phyloP scores from a whole-genome alignment of 306 rosid species.

The Begonia loranthoides region DNA sequence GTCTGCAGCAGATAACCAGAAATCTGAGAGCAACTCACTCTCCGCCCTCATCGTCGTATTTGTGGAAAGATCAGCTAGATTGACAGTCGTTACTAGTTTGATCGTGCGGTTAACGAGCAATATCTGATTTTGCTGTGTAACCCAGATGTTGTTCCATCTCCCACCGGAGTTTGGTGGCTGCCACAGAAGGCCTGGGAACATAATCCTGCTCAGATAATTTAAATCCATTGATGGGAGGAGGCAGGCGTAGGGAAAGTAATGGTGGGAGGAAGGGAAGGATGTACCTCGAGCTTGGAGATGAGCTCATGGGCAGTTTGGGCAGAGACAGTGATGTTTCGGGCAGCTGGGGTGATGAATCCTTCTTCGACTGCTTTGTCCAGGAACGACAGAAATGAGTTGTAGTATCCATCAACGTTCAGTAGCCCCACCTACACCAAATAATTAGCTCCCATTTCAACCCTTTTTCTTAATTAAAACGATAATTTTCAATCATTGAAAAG shows the following conservation, averaged over 20 bases:
- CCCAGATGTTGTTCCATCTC: constrained; percentile 80
- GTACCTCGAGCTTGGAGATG: constrained; percentile 87
- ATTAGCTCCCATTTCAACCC: neutral
- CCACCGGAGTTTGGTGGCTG: constrained; percentile 60
- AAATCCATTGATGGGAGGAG: constrained; percentile 14
- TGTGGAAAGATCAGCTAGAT: constrained; percentile 1
- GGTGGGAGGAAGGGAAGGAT: neutral
- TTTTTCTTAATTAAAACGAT: neutral
- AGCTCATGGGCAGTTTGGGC: constrained; percentile 95
- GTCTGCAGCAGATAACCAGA: no score
- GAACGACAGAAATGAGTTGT: constrained; percentile 75
- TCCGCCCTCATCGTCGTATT: no score
- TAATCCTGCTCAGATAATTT: constrained; percentile 43
- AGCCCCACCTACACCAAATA: constrained; percentile 58
- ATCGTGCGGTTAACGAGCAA: constrained; percentile 44
- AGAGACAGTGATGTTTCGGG: constrained; percentile 92
- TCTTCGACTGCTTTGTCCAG: constrained; percentile 91
- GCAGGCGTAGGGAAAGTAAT: neutral
- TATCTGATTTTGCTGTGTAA: constrained; percentile 50
- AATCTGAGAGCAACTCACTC: no score
- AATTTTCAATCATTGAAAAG: no score
- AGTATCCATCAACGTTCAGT: constrained; percentile 91
- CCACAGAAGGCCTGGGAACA: constrained; percentile 44
- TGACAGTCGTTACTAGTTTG: constrained; percentile 11
- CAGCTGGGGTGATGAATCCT: constrained; percentile 78